Conservation (phyloP, 768 basidiomycete species). For the Phylloporus sp. region DNA sequence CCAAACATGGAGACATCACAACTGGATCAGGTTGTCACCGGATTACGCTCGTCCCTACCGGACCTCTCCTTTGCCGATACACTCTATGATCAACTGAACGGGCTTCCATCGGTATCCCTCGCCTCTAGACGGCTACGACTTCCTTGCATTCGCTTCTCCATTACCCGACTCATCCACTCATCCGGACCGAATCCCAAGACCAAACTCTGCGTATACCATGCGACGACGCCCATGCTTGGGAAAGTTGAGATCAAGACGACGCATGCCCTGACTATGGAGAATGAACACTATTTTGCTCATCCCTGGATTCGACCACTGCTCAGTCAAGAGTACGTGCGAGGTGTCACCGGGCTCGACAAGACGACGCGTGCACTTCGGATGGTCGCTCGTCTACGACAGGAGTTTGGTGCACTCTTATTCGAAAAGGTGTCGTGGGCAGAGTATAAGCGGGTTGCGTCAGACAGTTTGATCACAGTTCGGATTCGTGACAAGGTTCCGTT, state of each 20-base stretch:
- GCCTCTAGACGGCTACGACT: conserved; percentile 2
- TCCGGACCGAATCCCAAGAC: no score
- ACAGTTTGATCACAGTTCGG: no score
- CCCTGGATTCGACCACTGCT: no score
- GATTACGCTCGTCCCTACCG: background rate
- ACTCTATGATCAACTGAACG: background rate
- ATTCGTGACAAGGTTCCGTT: background rate
- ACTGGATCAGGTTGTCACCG: background rate
- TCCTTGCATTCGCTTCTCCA: background rate
- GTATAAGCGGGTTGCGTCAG: conserved; percentile 1
- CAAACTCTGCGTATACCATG: no score
- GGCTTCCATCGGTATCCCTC: background rate
- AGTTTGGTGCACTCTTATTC: background rate
- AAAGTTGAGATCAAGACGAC: conserved; percentile 1
- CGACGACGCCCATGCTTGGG: background rate
- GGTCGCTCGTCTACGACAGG: no score
- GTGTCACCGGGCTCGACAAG: no score
- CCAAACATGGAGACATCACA: background rate
- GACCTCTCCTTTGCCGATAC: background rate
- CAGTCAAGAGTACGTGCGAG: no score
- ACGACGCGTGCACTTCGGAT: no score
- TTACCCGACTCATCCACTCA: no score
- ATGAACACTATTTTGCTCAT: background rate
- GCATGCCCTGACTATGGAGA: background rate
- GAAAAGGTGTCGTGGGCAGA: background rate